phyloP scores from a whole-genome alignment of 805 yeast species.

The Yarrowia osloensis region DNA sequence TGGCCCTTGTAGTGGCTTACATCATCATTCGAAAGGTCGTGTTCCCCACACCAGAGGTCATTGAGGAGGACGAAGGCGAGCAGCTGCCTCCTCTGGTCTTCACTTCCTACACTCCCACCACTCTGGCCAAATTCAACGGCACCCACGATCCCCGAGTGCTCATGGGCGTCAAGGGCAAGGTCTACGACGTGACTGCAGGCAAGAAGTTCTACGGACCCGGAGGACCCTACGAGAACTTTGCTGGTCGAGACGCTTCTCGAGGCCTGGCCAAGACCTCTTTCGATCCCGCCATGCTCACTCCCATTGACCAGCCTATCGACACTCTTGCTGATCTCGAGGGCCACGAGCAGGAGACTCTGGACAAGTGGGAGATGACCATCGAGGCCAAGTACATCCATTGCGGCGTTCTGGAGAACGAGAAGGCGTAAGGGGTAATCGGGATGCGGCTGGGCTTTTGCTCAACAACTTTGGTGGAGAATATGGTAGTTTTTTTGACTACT shows the following conservation, averaged over 20 bases:
- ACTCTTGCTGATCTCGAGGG: slow-evolving; percentile 58
- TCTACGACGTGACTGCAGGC: slow-evolving; percentile 79
- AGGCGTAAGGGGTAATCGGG: neutral
- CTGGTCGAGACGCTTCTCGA: slow-evolving; percentile 93
- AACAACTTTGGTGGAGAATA: neutral
- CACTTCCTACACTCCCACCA: slow-evolving; percentile 66
- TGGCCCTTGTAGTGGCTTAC: slow-evolving; percentile 26
- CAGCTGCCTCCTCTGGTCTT: slow-evolving; percentile 45
- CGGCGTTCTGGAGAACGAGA: slow-evolving; percentile 58
- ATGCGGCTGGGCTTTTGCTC: neutral
- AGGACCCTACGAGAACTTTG: slow-evolving; percentile 92
- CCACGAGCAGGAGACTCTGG: slow-evolving; percentile 65
- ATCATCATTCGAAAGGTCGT: slow-evolving; percentile 14
- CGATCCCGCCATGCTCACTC: slow-evolving; percentile 64
- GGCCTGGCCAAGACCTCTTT: slow-evolving; percentile 89
- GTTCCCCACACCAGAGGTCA: slow-evolving; percentile 9
- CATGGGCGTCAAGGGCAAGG: slow-evolving; percentile 81
- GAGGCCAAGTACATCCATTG: slow-evolving; percentile 76
- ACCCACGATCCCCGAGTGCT: slow-evolving; percentile 75
- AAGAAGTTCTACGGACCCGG: slow-evolving; percentile 91
- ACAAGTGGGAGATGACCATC: slow-evolving; percentile 85
- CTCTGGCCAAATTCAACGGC: slow-evolving; percentile 78
- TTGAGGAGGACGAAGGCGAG: slow-evolving; percentile 52
- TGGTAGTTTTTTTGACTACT: too few relatives aligned
- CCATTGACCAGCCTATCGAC: slow-evolving; percentile 79